Conservation (phyloP, 345 rosid genomes). For the Moricandia moricandioides region DNA sequence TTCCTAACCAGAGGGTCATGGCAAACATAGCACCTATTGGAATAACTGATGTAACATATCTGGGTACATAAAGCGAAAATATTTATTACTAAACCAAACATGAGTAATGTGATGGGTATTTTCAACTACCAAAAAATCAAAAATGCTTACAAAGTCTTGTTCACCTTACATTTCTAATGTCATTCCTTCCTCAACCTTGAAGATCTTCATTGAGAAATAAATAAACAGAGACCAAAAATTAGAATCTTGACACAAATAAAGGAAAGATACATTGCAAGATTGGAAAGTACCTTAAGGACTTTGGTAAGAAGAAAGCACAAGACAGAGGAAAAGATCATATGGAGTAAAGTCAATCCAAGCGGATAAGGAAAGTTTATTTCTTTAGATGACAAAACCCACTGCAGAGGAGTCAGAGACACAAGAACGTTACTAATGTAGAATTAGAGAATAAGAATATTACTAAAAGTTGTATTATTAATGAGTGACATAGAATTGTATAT, state of each 20-base stretch:
- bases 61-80: constrained; percentile 32
- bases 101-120: constrained; percentile 9
- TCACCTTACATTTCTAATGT: constrained; percentile 79
- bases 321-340: constrained; percentile 88
- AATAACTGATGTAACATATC: constrained; percentile 56
- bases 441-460: too few relatives aligned
- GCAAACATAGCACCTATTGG: constrained; percentile 98
- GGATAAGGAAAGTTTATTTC: constrained; percentile 97
- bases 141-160: constrained; percentile 25
- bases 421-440: not conserved
- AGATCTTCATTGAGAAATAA: constrained; percentile 43
- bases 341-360: constrained; percentile 93
- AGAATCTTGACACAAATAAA: not conserved
- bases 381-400: constrained; percentile 97
- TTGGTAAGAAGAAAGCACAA: constrained; percentile 79
- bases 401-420: constrained; percentile 33
- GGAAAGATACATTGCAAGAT: constrained; percentile 9
- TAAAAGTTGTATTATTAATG: too few relatives aligned
- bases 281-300: constrained; percentile 64
- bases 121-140: constrained; percentile 20
- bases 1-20: constrained; percentile 98
- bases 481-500: too few relatives aligned
- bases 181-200: constrained; percentile 96
- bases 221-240: constrained; percentile 9
- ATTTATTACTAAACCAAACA: constrained; percentile 22